Conservation (phyloP, 2,329 filamentous ascomycete genomes). For the Bipolaris oryzae region DNA sequence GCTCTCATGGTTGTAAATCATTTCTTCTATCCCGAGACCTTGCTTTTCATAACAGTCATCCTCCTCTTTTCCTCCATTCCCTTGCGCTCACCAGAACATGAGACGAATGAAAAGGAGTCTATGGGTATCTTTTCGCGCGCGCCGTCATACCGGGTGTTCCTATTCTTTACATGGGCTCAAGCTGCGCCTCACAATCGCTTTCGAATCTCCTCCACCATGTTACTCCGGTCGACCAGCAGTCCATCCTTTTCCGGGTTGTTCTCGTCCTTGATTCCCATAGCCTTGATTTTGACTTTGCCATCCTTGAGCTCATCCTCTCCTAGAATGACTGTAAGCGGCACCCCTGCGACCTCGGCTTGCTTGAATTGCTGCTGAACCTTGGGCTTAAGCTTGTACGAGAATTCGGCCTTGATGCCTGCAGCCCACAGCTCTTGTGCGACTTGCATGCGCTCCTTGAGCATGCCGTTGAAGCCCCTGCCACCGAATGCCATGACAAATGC, state of each 20-base stretch:
- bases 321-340: constrained; percentile 86
- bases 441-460: constrained; percentile 82
- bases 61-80: background rate
- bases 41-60: background rate
- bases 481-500: constrained; percentile 96
- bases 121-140: constrained; percentile 14
- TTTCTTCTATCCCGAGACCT: background rate
- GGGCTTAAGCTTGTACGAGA: constrained; percentile 86
- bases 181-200: constrained; percentile 51
- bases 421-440: constrained; percentile 81
- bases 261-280: constrained; percentile 72
- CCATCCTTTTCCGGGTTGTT: constrained; percentile 92
- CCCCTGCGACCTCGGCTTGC: constrained; percentile 76
- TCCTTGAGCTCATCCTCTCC: constrained; percentile 86
- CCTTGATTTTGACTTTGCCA: constrained; percentile 88
- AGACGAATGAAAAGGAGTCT: constrained; percentile 13
- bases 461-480: constrained; percentile 79
- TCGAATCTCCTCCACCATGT: constrained; percentile 69
- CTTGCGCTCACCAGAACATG: background rate
- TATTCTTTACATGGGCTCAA: background rate
- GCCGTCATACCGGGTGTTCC: background rate
- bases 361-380: constrained; percentile 91
- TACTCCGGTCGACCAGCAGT: constrained; percentile 69
- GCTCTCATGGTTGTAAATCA: background rate
- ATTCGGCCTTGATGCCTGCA: constrained; percentile 90